These are phyloP conservation scores for Tolypocladium nubicola DNA, from an alignment of 2,329 filamentous ascomycete genomes.

Conservation along the genomic window DNA sequence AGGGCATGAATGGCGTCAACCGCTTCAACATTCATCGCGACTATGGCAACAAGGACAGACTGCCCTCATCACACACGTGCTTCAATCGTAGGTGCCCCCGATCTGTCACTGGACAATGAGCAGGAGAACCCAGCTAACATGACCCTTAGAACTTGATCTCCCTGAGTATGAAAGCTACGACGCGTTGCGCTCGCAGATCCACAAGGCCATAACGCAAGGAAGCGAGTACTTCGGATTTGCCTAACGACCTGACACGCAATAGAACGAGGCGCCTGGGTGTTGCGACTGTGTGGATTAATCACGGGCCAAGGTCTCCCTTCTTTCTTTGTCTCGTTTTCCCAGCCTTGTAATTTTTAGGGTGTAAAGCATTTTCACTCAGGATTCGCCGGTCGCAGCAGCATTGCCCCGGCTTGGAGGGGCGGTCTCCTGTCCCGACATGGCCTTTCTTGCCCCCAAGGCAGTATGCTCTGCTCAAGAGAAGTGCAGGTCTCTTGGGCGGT, in stretches of 20 bases:
- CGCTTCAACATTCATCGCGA: constrained; percentile 98
- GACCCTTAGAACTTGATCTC: constrained; percentile 75
- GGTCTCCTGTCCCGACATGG: neutral
- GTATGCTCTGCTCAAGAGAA: constrained; percentile 12
- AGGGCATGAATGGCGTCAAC: constrained; percentile 98
- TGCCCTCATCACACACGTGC: constrained; percentile 95
- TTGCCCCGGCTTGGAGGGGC: neutral
- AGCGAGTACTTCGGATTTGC: constrained; percentile 98
- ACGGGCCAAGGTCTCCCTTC: neutral
- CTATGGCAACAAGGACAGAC: constrained; percentile 89
- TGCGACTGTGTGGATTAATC: neutral
- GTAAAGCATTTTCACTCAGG: neutral
- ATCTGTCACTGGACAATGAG: neutral
- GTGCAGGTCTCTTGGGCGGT: constrained; percentile 20
- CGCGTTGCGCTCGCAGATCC: constrained; percentile 70
- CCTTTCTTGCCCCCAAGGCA: neutral
- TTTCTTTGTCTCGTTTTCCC: neutral
- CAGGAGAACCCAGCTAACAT: neutral
- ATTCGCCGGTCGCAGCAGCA: neutral
- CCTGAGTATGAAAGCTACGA: constrained; percentile 98
- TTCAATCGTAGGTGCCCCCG: constrained; percentile 74
- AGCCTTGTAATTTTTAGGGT: neutral
- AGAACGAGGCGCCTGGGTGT: constrained; percentile 4
- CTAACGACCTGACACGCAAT: constrained; percentile 34
- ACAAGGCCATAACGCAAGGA: constrained; percentile 95